phyloP scores from a whole-genome alignment of 129 eudicot species.

The sunflower (Helianthus annuus) region HanXRQr2.0-SUNRISE NC_035445.2:135148573-135149072 shows the following conservation, averaged over 20 bases:
- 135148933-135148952: neutral
- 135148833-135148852: neutral
- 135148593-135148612: neutral
- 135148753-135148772: neutral
- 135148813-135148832: neutral
- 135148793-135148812: neutral
- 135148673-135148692: neutral
- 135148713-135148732: neutral
- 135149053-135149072: too few species aligned
- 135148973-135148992: constrained; percentile 16
- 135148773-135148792: neutral
- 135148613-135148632: too few species aligned
- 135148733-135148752: constrained; percentile 2
- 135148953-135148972: constrained; percentile 21
- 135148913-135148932: neutral
- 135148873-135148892: constrained; percentile 23
- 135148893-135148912: neutral
- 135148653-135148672: neutral
- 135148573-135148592: neutral
- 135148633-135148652: too few species aligned
- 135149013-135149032: constrained; percentile 21
- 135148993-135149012: constrained; percentile 21
- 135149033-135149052: neutral
- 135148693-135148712: constrained; percentile 3
- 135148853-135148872: constrained; percentile 5